Evolutionary conservation across 73 alveolate species (phyloP), one percentile per base, ranked within the genome.

Genomic region (Effrenium voratum): DNA sequence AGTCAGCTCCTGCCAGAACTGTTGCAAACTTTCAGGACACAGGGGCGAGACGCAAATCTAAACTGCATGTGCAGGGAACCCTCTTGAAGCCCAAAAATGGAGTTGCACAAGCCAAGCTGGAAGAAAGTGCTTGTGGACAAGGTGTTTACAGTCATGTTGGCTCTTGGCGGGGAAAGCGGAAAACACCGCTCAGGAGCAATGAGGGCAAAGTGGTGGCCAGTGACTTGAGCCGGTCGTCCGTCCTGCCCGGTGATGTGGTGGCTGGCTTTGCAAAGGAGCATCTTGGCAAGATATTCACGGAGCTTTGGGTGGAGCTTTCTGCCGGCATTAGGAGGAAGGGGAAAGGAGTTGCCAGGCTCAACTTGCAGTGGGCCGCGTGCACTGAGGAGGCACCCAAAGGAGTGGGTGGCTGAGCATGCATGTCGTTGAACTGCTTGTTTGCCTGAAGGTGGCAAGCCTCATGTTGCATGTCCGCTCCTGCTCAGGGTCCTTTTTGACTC

Each of bases 361-460:
- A 66, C 26, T 52, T 19, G 63, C 63, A 12, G 8, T 10, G 24
- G 12, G n/a, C 86, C n/a, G 40, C 86, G 15, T 38, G 52, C 8
- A 49, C 93, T 80, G 34, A 90, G 97, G 97, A 70, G 97, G 43
- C 97, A 90, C n/a, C 88, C 87, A 26, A 90, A 90, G 40, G 97
- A 90, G 97, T 36, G 4, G 4, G 26, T 52, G 63, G 63, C 63
- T 52, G 63, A 8, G 19, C 19, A 52, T 52, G 26, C n/a, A n/a
- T n/a, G n/a, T n/a, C n/a, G n/a, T n/a, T n/a, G n/a, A n/a, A n/a
- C n/a, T n/a, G n/a, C n/a, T n/a, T n/a, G n/a, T n/a, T n/a, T n/a
- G n/a, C n/a, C n/a, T n/a, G n/a, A n/a, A n/a, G n/a, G n/a, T n/a
- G n/a, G n/a, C n/a, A n/a, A n/a, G n/a, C n/a, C n/a, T n/a, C n/a